These are phyloP conservation scores for Fraxinus excelsior DNA, from an alignment of 257 asterid genomes.

Conservation along the genomic window DNA sequence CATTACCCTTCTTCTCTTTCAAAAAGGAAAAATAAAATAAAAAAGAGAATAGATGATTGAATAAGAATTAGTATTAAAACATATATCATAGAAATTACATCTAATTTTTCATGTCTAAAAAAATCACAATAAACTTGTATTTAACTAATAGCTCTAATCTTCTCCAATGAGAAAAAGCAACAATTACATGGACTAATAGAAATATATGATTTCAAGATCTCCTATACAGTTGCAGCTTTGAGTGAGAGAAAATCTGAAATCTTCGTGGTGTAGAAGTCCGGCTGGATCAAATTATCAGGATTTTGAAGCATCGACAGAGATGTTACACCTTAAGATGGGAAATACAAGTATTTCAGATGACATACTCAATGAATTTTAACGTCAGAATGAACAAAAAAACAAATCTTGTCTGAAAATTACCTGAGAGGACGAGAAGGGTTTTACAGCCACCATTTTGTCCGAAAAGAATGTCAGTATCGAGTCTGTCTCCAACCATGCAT, in stretches of 20 bases:
- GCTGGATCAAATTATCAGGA: slow-evolving; percentile 75
- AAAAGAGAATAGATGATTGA: no score
- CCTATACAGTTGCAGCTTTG: slow-evolving; percentile 64
- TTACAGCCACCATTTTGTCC: slow-evolving; percentile 99
- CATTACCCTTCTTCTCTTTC: no score
- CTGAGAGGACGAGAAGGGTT: slow-evolving; percentile 96
- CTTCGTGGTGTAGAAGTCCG: slow-evolving; percentile 89
- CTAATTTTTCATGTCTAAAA: neutral
- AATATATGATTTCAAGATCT: slow-evolving; percentile 15
- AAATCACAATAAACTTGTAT: neutral
- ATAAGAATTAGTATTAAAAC: neutral
- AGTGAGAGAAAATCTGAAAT: slow-evolving; percentile 81
- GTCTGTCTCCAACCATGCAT: slow-evolving; percentile 98
- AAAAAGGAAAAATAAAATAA: no score
- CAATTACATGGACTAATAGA: neutral
- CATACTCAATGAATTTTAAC: neutral
- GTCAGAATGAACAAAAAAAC: neutral
- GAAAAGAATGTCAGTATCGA: slow-evolving; percentile 89
- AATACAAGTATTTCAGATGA: neutral
- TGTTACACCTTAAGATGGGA: slow-evolving; percentile 66
- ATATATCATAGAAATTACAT: neutral
- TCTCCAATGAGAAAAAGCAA: neutral
- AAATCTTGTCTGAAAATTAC: slow-evolving; percentile 28
- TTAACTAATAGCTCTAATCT: neutral
- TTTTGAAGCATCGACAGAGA: slow-evolving; percentile 71